phyloP scores from a whole-genome alignment of 441 rosid genomes.

The Corymbia calophylla region DNA sequence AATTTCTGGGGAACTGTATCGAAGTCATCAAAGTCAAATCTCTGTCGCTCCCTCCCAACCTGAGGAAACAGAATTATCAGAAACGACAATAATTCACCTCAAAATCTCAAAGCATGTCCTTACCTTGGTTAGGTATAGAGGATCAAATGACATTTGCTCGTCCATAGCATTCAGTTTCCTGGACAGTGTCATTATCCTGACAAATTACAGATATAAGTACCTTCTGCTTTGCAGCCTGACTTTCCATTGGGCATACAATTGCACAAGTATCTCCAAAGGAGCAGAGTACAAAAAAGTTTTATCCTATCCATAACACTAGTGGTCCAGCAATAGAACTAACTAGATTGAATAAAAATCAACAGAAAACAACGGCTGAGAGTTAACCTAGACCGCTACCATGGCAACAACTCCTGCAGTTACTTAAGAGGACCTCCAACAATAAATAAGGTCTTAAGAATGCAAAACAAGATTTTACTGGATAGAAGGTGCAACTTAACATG shows the following conservation, averaged over 20 bases:
- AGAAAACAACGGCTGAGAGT: background rate
- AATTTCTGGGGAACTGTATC: constrained; percentile 92
- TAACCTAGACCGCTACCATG: background rate
- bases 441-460: background rate
- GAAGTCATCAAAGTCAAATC: constrained; percentile 85
- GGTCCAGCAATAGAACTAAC: background rate
- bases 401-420: background rate
- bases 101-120: background rate
- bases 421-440: background rate
- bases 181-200: constrained; percentile 80
- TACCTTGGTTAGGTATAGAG: constrained; percentile 77
- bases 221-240: background rate
- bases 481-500: background rate
- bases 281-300: background rate
- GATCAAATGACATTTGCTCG: constrained; percentile 71
- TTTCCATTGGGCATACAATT: background rate
- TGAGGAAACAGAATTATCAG: constrained; percentile 13
- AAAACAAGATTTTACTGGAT: background rate
- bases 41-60: constrained; percentile 89
- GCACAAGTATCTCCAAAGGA: background rate
- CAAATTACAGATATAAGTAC: background rate
- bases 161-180: constrained; percentile 79
- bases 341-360: background rate
- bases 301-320: background rate
- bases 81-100: background rate